Base-by-base conservation (phyloP, 768 basidiomycete genomes). In the Termitomyces eurrhizus region DNA sequence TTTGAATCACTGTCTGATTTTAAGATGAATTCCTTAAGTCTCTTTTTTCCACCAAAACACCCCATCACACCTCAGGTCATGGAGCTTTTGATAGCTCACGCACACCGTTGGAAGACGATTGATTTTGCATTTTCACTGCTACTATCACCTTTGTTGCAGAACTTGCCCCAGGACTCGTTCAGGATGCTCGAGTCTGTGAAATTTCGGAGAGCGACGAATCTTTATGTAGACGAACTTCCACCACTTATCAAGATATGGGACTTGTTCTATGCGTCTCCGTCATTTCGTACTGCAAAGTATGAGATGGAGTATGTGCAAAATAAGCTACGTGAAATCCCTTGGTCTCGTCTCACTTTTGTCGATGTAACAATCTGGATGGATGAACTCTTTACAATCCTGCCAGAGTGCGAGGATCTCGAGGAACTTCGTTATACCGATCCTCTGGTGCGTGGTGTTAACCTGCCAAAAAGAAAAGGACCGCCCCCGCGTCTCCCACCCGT, bases 391-490 rank as follows among this genome's bases (percentile, higher is more conserved):
- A 7, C 33, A 9, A 24, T 62, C 29, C 36, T 62, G 5, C 36
- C 44, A 4, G 39, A 39, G 3, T 45, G 56, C 36, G 4, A 44
- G 16, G 52, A 48, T 39, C 51, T 62, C 8, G 44, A 39, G 35
- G 56, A 62, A 46, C 61, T 62, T 49, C 24, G n/a, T 55, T 61
- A 56, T 33, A 56, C 60, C 1, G 60, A 61, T 18, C 55, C 54
- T 36, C 13, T 36, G 14, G 33, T 24, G 0, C 18, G 7, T 37
- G 56, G 46, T 56, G 12, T 11, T 35, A 3, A 14, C 0, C 18
- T 62, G 8, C 36, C 29, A n/a, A 0, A 13, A 32, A 39, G 18
- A 29, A 11, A 52, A 16, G 44, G 13, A 18, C 29, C 29, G 8
- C 36, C 36, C 2, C 1, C 3, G 5, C 50, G 42, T 35, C 35